Conservation (phyloP, 768 basidiomycete species). For the Lentinula raphanica region DNA sequence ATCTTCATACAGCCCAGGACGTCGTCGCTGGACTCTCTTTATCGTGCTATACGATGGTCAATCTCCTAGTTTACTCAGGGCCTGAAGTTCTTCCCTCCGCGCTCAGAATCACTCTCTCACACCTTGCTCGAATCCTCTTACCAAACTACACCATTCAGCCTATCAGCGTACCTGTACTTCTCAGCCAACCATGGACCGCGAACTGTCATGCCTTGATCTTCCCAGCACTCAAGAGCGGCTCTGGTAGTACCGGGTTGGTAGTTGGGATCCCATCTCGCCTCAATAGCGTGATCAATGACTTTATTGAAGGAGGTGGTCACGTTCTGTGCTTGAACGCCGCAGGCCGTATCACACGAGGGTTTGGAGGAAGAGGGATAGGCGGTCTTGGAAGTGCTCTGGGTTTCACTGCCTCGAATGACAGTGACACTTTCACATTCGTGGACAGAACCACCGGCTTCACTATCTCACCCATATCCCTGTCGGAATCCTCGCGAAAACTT, state of each 20-base stretch:
- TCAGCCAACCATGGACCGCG: conserved; percentile 68
- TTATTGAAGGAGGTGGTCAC: neutral
- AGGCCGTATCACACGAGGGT: neutral
- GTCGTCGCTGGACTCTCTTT: neutral
- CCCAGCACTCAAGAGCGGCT: conserved; percentile 25
- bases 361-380: neutral
- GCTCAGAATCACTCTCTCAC: conserved; percentile 35
- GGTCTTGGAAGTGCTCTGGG: neutral
- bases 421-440: neutral
- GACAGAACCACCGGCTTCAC: neutral
- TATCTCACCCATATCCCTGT: neutral
- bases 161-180: conserved; percentile 51
- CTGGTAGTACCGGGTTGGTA: neutral
- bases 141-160: conserved; percentile 78
- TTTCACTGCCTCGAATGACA: neutral
- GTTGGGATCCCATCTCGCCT: neutral
- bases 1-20: neutral
- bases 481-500: neutral
- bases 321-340: neutral
- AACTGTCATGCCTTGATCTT: conserved; percentile 78
- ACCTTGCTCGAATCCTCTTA: conserved; percentile 52
- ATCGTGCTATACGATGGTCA: conserved; percentile 30
- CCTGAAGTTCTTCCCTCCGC: conserved; percentile 50
- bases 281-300: neutral
- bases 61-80: conserved; percentile 71